phyloP scores from a whole-genome alignment of 768 basidiomycete species.

The Termitomyces sp. region DNA sequence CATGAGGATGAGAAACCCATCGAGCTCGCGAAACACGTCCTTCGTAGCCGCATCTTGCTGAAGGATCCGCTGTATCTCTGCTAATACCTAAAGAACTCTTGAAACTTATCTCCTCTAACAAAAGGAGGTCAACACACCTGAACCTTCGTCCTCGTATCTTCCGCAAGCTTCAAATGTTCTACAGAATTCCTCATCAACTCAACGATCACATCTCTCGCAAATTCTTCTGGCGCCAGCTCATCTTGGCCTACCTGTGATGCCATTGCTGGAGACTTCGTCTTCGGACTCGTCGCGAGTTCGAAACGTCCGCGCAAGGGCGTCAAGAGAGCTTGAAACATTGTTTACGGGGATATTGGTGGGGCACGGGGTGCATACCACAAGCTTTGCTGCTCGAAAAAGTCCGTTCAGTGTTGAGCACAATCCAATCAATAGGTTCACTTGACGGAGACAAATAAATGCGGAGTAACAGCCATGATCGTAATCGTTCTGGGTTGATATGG shows the following conservation, averaged over 20 bases:
- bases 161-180: slow-evolving; percentile 60
- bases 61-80: slow-evolving; percentile 65
- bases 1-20: slow-evolving; percentile 74
- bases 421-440: slow-evolving; percentile 1
- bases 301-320: slow-evolving; percentile 55
- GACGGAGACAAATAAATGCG: slow-evolving; percentile 7
- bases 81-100: slow-evolving; percentile 41
- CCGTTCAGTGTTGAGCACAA: slow-evolving; percentile 4
- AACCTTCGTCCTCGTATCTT: slow-evolving; percentile 36
- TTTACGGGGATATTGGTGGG: background rate
- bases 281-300: slow-evolving; percentile 34
- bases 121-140: slow-evolving; percentile 37
- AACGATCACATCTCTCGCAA: slow-evolving; percentile 66
- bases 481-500: slow-evolving; percentile 6
- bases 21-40: slow-evolving; percentile 74
- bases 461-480: slow-evolving; percentile 10
- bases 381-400: slow-evolving; percentile 1
- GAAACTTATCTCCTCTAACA: background rate
- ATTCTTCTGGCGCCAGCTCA: slow-evolving; percentile 56
- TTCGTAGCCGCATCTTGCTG: slow-evolving; percentile 60
- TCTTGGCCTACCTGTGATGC: slow-evolving; percentile 29
- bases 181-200: slow-evolving; percentile 67
- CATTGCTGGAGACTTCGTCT: slow-evolving; percentile 9
- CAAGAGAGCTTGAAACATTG: slow-evolving; percentile 54
- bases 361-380: slow-evolving; percentile 6